Conservation (phyloP, 805 yeast genomes). For the Metschnikowia matae region DNA sequence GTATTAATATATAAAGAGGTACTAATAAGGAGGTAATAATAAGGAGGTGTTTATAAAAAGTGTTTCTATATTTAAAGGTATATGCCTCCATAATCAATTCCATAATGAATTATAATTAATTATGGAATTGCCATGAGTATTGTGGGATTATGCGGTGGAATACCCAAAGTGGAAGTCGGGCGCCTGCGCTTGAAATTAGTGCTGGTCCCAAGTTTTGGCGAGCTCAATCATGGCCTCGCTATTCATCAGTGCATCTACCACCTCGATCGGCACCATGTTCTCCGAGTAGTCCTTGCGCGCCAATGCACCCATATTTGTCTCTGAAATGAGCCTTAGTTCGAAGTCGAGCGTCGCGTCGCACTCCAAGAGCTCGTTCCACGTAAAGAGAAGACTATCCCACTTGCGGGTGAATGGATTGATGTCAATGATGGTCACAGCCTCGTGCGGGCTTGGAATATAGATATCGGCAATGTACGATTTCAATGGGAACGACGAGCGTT, state of each 20-base stretch:
- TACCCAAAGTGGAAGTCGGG: no score
- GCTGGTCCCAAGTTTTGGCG: conserved; percentile 50
- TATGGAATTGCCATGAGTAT: no score
- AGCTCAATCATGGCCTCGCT: conserved; percentile 67
- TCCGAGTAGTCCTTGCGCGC: conserved; percentile 81
- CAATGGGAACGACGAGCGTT: conserved; percentile 22
- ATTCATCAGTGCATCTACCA: conserved; percentile 76
- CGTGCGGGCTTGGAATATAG: conserved; percentile 73
- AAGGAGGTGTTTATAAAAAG: no score
- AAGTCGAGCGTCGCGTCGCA: conserved; percentile 32
- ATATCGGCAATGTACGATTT: conserved; percentile 65
- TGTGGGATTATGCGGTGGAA: no score
- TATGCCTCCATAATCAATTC: no score
- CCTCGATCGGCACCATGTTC: conserved; percentile 86
- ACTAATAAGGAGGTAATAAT: no score
- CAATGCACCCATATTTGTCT: conserved; percentile 70
- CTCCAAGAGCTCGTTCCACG: conserved; percentile 73
- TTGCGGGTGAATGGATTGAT: conserved; percentile 79
- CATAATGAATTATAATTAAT: no score
- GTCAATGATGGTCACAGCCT: conserved; percentile 68
- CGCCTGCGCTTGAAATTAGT: not conserved
- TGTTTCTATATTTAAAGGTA: no score
- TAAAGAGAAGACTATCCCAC: conserved; percentile 73
- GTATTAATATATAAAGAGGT: no score
- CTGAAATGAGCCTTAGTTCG: conserved; percentile 63